phyloP scores from a whole-genome alignment of 768 basidiomycete genomes.

The Krasilnikovozyma curviuscula region DNA sequence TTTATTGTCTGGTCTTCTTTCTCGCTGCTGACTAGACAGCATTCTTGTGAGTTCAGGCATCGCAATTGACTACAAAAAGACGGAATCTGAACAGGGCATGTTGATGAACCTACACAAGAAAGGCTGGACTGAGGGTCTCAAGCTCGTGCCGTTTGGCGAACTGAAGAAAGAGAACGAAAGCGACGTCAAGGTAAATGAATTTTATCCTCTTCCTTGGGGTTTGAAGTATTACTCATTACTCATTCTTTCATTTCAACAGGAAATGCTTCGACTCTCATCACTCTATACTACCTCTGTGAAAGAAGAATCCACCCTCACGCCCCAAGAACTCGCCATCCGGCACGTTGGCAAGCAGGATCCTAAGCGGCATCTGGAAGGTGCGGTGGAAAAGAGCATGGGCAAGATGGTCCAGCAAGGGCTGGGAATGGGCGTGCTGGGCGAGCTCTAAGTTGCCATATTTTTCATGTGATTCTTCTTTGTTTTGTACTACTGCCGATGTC shows the following conservation, averaged over 20 bases:
- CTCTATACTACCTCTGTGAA: conserved; percentile 96
- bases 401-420: conserved; percentile 90
- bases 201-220: background rate
- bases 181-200: conserved; percentile 62
- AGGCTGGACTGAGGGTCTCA: conserved; percentile 96
- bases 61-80: conserved; percentile 94
- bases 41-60: conserved; percentile 31
- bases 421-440: conserved; percentile 83
- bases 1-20: background rate
- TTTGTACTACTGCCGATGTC: no score
- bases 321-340: conserved; percentile 86
- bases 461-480: background rate
- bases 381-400: conserved; percentile 94
- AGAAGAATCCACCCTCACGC: conserved; percentile 85
- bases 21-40: background rate
- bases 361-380: conserved; percentile 91
- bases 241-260: conserved; percentile 31
- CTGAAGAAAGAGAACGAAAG: conserved; percentile 81
- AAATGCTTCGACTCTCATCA: conserved; percentile 80
- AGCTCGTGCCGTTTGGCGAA: conserved; percentile 67
- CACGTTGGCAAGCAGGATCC: conserved; percentile 97
- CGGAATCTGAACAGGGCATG: conserved; percentile 95
- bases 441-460: conserved; percentile 35
- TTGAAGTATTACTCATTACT: background rate
- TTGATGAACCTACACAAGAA: conserved; percentile 96